A percentile compares a stretch with the other conserved stretches of the same genome.
phyloP scores from a whole-genome alignment of 331 rosid species.

The Quercus lobata region DNA sequence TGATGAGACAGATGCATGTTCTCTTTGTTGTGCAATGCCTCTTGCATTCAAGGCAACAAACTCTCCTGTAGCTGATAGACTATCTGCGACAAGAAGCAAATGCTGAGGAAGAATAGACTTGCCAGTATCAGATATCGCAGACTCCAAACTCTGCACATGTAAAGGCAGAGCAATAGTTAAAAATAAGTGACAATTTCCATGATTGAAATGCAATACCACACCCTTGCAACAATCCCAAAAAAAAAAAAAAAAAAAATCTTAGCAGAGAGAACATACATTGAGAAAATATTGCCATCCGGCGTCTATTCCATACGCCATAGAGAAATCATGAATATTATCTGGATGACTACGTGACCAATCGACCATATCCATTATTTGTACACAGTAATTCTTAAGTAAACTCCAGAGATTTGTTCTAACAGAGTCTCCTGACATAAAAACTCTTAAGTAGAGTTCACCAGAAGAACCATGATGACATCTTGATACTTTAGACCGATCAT shows the following conservation, averaged over 20 bases:
- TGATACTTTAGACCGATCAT: constrained; percentile 41
- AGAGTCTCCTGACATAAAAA: constrained; percentile 48
- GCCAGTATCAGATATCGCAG: constrained; percentile 70
- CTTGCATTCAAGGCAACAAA: constrained; percentile 83
- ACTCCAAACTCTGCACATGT: constrained; percentile 64
- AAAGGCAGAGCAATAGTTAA: constrained; percentile 17
- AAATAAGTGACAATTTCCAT: constrained; percentile 8
- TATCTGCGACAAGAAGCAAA: constrained; percentile 63
- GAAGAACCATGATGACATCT: constrained; percentile 31
- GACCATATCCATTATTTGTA: constrained; percentile 62
- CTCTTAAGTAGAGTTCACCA: constrained; percentile 79
- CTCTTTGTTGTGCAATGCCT: constrained; percentile 66
- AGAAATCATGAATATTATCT: constrained; percentile 59
- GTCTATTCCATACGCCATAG: constrained; percentile 70
- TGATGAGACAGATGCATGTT: constrained; percentile 56
- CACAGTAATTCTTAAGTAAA: constrained; percentile 51
- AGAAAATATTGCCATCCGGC: constrained; percentile 72
- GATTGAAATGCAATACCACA: constrained; percentile 9
- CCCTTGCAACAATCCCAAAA: neutral
- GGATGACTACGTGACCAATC: constrained; percentile 98
- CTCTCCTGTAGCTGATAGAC: constrained; percentile 73
- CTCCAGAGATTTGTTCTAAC: constrained; percentile 54
- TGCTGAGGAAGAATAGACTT: constrained; percentile 74
- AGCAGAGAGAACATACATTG: constrained; percentile 40
- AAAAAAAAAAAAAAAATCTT: neutral